phyloP scores from a whole-genome alignment of 495 filamentous ascomycete species.

The Aspergillus funiculosus region DNA sequence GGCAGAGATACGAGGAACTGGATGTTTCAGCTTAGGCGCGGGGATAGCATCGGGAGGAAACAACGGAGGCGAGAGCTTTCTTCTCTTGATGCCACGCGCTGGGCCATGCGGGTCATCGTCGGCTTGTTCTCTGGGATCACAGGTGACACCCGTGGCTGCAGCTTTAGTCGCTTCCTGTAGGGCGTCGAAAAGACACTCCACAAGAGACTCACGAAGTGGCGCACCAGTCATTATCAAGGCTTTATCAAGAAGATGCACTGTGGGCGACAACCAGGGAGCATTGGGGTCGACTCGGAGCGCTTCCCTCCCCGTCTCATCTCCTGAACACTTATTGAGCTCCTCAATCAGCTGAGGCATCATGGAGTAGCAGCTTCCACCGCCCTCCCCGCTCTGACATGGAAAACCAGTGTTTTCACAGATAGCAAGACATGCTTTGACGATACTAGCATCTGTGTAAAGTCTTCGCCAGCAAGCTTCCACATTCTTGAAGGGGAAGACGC shows the following conservation, averaged over 20 bases:
- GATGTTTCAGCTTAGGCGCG: slow-evolving; percentile 29
- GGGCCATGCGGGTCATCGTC: slow-evolving; percentile 18
- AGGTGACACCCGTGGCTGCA: not conserved
- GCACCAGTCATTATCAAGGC: slow-evolving; percentile 79
- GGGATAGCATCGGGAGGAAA: slow-evolving; percentile 36
- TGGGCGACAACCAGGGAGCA: slow-evolving; percentile 31
- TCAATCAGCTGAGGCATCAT: slow-evolving; percentile 12
- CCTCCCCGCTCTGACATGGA: not conserved
- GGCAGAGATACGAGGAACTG: slow-evolving; percentile 31
- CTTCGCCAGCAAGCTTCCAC: slow-evolving; percentile 70
- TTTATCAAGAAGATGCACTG: slow-evolving; percentile 67
- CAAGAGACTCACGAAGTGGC: slow-evolving; percentile 53
- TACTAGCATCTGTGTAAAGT: slow-evolving; percentile 71
- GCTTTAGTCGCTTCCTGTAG: slow-evolving; percentile 24
- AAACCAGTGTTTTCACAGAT: slow-evolving; percentile 27
- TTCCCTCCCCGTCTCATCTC: not conserved
- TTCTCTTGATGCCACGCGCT: slow-evolving; percentile 24
- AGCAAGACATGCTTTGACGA: slow-evolving; percentile 52
- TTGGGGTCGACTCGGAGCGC: slow-evolving; percentile 8
- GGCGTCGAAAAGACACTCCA: slow-evolving; percentile 41
- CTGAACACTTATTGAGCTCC: slow-evolving; percentile 6
- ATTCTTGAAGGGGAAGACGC: slow-evolving; percentile 68
- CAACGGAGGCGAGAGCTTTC: slow-evolving; percentile 33
- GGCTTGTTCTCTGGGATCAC: not conserved
- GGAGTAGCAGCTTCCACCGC: not conserved